phyloP scores from a whole-genome alignment of 2,329 filamentous ascomycete species.

The Trichoderma sp. region DNA sequence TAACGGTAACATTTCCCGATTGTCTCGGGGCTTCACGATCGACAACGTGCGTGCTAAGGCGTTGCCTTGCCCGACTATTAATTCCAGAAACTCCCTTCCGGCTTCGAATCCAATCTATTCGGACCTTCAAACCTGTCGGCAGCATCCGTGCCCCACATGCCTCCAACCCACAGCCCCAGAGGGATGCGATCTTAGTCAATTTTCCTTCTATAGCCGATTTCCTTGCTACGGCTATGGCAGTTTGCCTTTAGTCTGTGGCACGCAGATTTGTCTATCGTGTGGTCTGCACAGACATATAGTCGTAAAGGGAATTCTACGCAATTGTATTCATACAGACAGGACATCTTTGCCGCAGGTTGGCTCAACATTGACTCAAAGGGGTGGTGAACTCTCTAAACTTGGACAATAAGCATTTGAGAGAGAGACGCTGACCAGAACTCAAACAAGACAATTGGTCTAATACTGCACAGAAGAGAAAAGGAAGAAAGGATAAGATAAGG shows the following conservation, averaged over 20 bases:
- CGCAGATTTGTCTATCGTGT: not conserved
- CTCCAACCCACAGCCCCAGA: not conserved
- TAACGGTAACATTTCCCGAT: not conserved
- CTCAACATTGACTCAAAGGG: not conserved
- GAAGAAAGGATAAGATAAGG: not conserved
- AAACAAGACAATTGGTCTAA: not conserved
- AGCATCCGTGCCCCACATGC: not conserved
- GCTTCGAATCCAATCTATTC: not conserved
- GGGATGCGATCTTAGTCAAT: not conserved
- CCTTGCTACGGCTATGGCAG: not conserved
- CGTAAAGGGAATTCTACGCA: not conserved
- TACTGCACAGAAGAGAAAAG: fast-evolving
- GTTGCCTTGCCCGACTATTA: not conserved
- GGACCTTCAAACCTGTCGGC: not conserved
- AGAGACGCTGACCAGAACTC: not conserved
- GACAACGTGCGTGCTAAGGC: not conserved
- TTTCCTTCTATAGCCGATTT: not conserved
- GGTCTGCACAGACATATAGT: not conserved
- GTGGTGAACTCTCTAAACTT: not conserved
- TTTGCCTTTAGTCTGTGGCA: not conserved
- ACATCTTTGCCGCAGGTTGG: not conserved
- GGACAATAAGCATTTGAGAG: not conserved
- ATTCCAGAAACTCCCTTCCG: not conserved
- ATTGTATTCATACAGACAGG: not conserved
- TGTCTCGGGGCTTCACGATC: not conserved